Evolutionary conservation across 208 protist genomes (phyloP).

Genomic region (Hexamita inflata): DNA sequence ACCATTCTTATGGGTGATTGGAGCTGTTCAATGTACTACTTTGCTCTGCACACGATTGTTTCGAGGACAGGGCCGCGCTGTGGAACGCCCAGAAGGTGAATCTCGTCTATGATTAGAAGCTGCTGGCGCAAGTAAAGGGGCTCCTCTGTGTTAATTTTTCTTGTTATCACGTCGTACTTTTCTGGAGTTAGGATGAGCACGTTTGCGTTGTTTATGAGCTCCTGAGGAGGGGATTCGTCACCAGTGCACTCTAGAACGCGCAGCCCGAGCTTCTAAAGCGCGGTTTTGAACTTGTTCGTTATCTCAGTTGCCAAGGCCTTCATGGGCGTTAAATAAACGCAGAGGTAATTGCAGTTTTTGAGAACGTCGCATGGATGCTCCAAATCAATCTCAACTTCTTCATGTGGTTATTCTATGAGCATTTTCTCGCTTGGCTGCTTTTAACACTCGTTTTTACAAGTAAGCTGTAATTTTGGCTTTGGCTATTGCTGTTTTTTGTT

Average conservation of each 20-base stretch:
- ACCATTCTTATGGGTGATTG: slow-evolving; percentile 68
- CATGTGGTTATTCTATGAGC: no score
- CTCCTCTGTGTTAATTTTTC: slow-evolving; percentile 78
- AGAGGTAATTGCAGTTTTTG: not conserved
- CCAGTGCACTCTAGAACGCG: slow-evolving; percentile 83
- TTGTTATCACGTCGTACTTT: slow-evolving; percentile 97
- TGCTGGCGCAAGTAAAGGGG: slow-evolving; percentile 56
- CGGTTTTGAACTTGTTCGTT: slow-evolving; percentile 73
- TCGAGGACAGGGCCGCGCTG: slow-evolving; percentile 91
- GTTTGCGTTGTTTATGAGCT: slow-evolving; percentile 76
- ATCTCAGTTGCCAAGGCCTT: slow-evolving; percentile 95
- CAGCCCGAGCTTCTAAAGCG: slow-evolving; percentile 51
- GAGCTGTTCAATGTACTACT: slow-evolving; percentile 69
- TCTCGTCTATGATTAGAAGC: slow-evolving; percentile 95
- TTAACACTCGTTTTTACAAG: no score
- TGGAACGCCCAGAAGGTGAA: slow-evolving; percentile 89
- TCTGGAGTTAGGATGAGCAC: slow-evolving; percentile 96
- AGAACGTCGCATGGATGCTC: no score
- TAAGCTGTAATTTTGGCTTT: not conserved
- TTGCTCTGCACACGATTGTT: slow-evolving; percentile 81
- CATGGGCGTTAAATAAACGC: slow-evolving; percentile 69
- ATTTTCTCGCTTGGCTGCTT: no score
- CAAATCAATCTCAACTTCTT: no score
- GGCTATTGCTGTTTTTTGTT: not conserved
- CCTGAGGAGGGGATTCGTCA: slow-evolving; percentile 93